Percentiles rank a stretch among this genome's conserved stretches.
Conservation (phyloP, 495 filamentous ascomycete species). For the Cercophora samala region DNA sequence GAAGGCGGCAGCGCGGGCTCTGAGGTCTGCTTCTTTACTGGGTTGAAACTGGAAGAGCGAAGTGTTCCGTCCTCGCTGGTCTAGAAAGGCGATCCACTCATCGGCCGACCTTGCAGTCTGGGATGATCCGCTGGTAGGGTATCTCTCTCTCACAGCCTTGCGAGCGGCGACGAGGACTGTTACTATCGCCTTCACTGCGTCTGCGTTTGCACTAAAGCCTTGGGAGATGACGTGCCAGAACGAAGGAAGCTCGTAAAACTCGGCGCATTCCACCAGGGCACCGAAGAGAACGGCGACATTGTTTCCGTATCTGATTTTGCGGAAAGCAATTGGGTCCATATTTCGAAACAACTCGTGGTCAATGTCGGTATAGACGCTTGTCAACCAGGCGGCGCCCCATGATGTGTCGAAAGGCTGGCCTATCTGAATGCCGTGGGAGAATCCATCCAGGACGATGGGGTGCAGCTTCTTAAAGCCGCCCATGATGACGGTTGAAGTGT, state of each 20-base stretch:
- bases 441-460: conserved; percentile 16
- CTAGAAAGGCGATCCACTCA: conserved; percentile 27
- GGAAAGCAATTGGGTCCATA: conserved; percentile 9
- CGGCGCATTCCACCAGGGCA: conserved; percentile 14
- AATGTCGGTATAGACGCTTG: conserved; percentile 17
- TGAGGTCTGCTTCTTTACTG: not conserved
- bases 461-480: not conserved
- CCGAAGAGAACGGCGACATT: conserved; percentile 29
- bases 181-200: conserved; percentile 8
- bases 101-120: conserved; percentile 26
- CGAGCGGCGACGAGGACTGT: conserved; percentile 22
- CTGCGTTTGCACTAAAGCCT: conserved; percentile 17
- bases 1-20: conserved; percentile 11
- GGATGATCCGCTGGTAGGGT: conserved; percentile 5
- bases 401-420: conserved; percentile 14
- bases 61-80: not conserved
- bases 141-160: conserved; percentile 11
- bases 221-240: conserved; percentile 23
- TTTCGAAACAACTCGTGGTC: conserved; percentile 12
- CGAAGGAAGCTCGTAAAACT: conserved; percentile 12
- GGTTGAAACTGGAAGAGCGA: not conserved
- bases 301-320: conserved; percentile 32
- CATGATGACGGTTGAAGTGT: too few relatives aligned
- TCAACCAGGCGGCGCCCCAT: conserved; percentile 19
- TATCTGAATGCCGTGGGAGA: conserved; percentile 12